phyloP scores from a whole-genome alignment of 768 basidiomycete genomes.

The Saitozyma podzolica region DNA sequence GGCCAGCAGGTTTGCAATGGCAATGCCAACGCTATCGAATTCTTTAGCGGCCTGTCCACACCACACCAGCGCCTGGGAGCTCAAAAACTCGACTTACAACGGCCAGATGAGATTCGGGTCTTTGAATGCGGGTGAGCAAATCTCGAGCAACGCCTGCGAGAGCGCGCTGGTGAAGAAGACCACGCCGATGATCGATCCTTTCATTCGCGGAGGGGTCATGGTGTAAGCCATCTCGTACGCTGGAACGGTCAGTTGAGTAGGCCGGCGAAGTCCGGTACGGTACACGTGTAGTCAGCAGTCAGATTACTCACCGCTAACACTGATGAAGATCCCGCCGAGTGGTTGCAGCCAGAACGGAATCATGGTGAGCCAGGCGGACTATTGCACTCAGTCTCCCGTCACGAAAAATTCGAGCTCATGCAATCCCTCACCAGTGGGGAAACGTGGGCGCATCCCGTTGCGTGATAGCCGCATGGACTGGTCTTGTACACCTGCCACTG shows the following conservation, averaged over 20 bases:
- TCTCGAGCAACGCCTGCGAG: conserved; percentile 32
- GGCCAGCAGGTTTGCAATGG: too few relatives aligned
- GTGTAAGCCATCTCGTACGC: conserved; percentile 47
- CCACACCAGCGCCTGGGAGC: too few relatives aligned
- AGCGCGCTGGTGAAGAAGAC: conserved; percentile 42
- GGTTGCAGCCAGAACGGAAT: conserved; percentile 42
- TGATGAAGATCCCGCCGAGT: conserved; percentile 42
- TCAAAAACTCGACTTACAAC: too few relatives aligned
- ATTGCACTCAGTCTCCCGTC: too few relatives aligned
- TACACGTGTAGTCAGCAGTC: too few relatives aligned
- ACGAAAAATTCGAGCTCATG: too few relatives aligned
- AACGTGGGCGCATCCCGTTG: conserved; percentile 7
- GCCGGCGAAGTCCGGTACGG: too few relatives aligned
- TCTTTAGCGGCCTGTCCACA: too few relatives aligned
- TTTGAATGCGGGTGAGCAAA: conserved; percentile 18
- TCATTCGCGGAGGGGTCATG: conserved; percentile 39
- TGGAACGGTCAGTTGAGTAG: too few relatives aligned
- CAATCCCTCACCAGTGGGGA: too few relatives aligned
- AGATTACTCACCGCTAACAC: too few relatives aligned
- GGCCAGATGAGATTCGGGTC: conserved; percentile 47
- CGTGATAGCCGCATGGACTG: conserved; percentile 35
- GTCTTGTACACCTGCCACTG: conserved; percentile 41
- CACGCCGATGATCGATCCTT: conserved; percentile 39
- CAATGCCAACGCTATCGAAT: too few relatives aligned
- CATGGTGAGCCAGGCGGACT: conserved; percentile 38